Conservation (phyloP, 306 rosid genomes). For the Pyrus communis region DNA sequence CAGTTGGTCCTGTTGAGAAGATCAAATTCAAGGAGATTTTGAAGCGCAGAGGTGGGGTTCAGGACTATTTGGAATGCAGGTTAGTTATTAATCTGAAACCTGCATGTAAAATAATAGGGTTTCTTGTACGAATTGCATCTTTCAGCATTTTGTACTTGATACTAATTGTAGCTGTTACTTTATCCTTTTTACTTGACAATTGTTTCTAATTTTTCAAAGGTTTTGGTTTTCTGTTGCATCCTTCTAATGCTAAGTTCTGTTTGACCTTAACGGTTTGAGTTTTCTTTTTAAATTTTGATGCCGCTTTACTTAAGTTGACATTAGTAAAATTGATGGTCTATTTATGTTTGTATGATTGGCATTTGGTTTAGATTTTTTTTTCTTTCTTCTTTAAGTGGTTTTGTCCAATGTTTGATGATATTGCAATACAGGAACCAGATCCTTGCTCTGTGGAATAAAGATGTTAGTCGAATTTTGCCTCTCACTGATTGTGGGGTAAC, state of each 20-base stretch:
- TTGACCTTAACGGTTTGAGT: background rate
- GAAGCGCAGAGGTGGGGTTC: constrained; percentile 95
- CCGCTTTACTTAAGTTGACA: background rate
- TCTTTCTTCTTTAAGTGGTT: background rate
- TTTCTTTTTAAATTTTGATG: background rate
- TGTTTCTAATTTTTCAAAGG: background rate
- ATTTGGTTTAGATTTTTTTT: background rate
- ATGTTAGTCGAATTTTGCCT: constrained; percentile 83
- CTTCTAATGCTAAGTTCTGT: background rate
- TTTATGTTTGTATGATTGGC: background rate
- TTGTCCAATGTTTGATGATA: background rate
- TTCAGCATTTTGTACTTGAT: background rate
- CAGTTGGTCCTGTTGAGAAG: constrained; percentile 81
- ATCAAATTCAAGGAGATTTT: constrained; percentile 86
- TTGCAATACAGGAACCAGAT: constrained; percentile 76
- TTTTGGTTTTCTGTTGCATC: background rate
- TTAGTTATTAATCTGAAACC: constrained; percentile 29
- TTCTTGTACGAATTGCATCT: background rate
- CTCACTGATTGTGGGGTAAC: constrained; percentile 84
- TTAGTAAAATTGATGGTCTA: background rate
- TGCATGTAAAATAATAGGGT: constrained; percentile 19
- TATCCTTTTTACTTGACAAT: background rate
- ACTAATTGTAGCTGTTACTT: background rate
- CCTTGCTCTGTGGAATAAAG: constrained; percentile 81
- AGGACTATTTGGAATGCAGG: constrained; percentile 93